Evolutionary conservation across 2,329 filamentous ascomycete genomes (phyloP).

Genomic region (Aspergillus brunneoviolaceus): DNA sequence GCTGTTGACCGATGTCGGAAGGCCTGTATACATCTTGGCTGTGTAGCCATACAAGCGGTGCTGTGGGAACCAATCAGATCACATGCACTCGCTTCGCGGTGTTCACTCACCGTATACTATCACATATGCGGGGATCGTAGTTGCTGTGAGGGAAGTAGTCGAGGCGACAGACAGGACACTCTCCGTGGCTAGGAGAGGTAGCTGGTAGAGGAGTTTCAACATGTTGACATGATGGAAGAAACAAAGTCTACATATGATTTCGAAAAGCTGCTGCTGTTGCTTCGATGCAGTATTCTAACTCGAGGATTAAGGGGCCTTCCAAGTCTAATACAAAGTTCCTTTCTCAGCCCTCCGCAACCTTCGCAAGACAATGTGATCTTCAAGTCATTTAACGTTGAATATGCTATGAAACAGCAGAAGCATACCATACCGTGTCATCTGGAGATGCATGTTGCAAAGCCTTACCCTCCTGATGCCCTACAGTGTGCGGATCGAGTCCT

Average conservation of each 20-base stretch:
- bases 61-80: conserved; percentile 29
- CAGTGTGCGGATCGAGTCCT: not conserved
- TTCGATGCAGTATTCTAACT: not conserved
- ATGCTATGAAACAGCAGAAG: not conserved
- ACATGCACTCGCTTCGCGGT: not conserved
- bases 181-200: not conserved
- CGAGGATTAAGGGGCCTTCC: not conserved
- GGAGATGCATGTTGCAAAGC: not conserved
- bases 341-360: not conserved
- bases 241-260: not conserved
- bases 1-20: conserved; percentile 49
- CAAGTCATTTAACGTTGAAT: not conserved
- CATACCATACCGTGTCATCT: not conserved
- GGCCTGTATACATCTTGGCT: conserved; percentile 51
- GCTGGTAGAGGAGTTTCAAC: not conserved
- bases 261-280: too few relatives aligned
- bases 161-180: not conserved
- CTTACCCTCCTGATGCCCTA: not conserved
- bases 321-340: not conserved
- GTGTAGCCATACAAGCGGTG: conserved; percentile 54
- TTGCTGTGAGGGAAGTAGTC: conserved; percentile 8
- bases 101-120: conserved; percentile 45
- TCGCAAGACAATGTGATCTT: not conserved
- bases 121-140: conserved; percentile 44
- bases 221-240: not conserved